These are phyloP conservation scores for Lupinus albus DNA, from an alignment of 306 rosid species.

Conservation along the genomic window DNA sequence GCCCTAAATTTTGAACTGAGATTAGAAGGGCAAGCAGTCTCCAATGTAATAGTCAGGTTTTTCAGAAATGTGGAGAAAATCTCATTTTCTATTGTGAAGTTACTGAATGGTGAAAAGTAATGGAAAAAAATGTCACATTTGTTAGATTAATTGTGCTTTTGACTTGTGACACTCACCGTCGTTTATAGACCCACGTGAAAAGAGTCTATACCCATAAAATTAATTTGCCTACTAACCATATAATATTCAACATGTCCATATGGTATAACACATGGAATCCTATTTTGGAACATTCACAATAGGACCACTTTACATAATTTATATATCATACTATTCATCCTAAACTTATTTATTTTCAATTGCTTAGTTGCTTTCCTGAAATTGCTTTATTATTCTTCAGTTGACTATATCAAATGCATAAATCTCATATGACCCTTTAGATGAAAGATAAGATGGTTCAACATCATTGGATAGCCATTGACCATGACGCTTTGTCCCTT, in stretches of 20 bases:
- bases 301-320: slow-evolving; percentile 53
- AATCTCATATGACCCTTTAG: slow-evolving; percentile 42
- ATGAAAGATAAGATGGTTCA: slow-evolving; percentile 44
- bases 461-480: slow-evolving; percentile 40
- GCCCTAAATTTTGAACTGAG: background rate
- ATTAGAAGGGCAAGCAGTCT: background rate
- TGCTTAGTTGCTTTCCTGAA: slow-evolving; percentile 38
- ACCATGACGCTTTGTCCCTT: slow-evolving; percentile 43
- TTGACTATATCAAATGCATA: slow-evolving; percentile 52
- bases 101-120: background rate
- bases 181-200: slow-evolving; percentile 42
- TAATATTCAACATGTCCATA: slow-evolving; percentile 51
- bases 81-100: no score
- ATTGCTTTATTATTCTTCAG: slow-evolving; percentile 41
- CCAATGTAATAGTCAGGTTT: background rate
- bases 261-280: slow-evolving; percentile 39
- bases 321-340: slow-evolving; percentile 33
- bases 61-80: no score
- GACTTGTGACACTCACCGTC: slow-evolving; percentile 33
- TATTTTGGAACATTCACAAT: slow-evolving; percentile 47
- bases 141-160: slow-evolving; percentile 24
- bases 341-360: slow-evolving; percentile 6
- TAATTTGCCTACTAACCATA: slow-evolving; percentile 41
- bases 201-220: slow-evolving; percentile 40
- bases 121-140: background rate